These are phyloP conservation scores for Boletus bicolor DNA, from an alignment of 768 basidiomycete genomes.

Conservation along the genomic window DNA sequence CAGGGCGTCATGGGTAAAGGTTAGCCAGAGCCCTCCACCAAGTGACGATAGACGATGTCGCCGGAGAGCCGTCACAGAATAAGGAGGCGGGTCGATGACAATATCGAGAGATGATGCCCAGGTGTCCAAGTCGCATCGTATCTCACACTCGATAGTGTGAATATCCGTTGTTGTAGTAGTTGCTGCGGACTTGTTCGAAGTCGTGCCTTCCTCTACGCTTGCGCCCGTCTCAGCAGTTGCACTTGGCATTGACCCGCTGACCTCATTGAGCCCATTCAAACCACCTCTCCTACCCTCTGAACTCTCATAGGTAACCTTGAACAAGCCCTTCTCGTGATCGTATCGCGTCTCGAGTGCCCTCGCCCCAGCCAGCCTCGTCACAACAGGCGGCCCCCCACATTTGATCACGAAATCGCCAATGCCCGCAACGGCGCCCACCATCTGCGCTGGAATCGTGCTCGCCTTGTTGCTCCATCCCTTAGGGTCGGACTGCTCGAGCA, in stretches of 20 bases:
- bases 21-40: constrained; percentile 94
- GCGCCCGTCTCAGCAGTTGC: neutral
- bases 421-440: constrained; percentile 85
- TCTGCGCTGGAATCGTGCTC: constrained; percentile 87
- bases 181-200: neutral
- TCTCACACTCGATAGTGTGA: constrained; percentile 78
- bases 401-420: constrained; percentile 96
- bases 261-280: constrained; percentile 20
- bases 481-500: constrained; percentile 95
- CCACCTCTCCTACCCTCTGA: constrained; percentile 46
- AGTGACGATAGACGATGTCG: constrained; percentile 82
- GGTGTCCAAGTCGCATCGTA: constrained; percentile 88
- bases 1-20: constrained; percentile 81
- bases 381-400: constrained; percentile 89
- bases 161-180: constrained; percentile 22
- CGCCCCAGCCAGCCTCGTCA: constrained; percentile 79
- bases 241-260: constrained; percentile 2
- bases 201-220: constrained; percentile 19
- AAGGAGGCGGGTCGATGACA: constrained; percentile 90
- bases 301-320: constrained; percentile 82
- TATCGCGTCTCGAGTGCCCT: constrained; percentile 72
- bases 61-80: constrained; percentile 74
- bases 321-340: constrained; percentile 80
- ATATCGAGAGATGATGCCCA: constrained; percentile 85
- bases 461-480: constrained; percentile 94